phyloP scores from a whole-genome alignment of 1,139 yeast genomes.

The Diutina pseudorugosa region DNA sequence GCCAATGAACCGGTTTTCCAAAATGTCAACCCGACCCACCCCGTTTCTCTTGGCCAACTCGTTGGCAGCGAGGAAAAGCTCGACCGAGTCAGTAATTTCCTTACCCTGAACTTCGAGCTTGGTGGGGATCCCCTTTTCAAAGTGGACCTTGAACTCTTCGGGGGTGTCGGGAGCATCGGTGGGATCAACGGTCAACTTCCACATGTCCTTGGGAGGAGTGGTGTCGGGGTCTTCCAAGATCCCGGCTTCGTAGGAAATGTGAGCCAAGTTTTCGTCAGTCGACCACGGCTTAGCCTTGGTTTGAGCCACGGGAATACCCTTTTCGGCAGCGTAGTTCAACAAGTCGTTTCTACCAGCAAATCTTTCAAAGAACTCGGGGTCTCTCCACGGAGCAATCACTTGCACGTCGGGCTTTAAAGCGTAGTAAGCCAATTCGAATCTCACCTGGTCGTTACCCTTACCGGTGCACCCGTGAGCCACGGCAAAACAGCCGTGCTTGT shows the following conservation, averaged over 20 bases:
- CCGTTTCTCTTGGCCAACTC: conserved; percentile 97
- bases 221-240: conserved; percentile 95
- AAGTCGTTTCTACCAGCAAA: conserved; percentile 97
- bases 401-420: conserved; percentile 95
- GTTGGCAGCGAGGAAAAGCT: conserved; percentile 84
- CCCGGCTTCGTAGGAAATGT: conserved; percentile 97
- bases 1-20: conserved; percentile 97
- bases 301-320: conserved; percentile 89
- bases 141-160: conserved; percentile 74
- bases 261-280: conserved; percentile 97
- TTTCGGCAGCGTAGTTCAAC: conserved; percentile 83
- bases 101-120: conserved; percentile 58
- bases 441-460: conserved; percentile 98
- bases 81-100: conserved; percentile 73
- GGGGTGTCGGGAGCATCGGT: conserved; percentile 88
- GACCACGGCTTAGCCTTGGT: conserved; percentile 99
- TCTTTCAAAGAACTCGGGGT: conserved; percentile 85
- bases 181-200: conserved; percentile 97
- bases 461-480: conserved; percentile 99
- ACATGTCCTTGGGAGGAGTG: conserved; percentile 99
- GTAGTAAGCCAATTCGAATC: conserved; percentile 92
- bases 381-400: conserved; percentile 99
- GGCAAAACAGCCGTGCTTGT: conserved; percentile 94
- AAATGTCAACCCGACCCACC: conserved; percentile 98
- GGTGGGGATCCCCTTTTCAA: conserved; percentile 78